These are phyloP conservation scores for Boletus rubroflammeus DNA, from an alignment of 768 basidiomycete species.

Conservation along the genomic window DNA sequence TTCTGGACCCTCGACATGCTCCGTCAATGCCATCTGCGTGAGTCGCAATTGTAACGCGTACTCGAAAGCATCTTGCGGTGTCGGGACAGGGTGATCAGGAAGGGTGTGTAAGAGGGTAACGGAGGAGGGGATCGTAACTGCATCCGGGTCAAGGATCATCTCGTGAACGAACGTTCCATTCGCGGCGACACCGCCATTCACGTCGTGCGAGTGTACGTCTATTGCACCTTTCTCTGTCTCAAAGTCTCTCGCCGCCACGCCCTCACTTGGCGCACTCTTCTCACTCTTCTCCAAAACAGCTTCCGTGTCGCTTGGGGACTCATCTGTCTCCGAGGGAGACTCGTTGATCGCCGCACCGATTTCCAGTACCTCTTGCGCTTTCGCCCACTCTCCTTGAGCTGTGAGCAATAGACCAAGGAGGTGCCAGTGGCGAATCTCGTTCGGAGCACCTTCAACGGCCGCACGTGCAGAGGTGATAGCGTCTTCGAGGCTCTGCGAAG, in stretches of 20 bases:
- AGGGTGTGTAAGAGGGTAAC: conserved; percentile 41
- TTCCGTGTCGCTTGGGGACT: conserved; percentile 25
- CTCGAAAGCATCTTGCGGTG: conserved; percentile 63
- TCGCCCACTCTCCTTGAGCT: conserved; percentile 73
- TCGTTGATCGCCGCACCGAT: conserved; percentile 65
- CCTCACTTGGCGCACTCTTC: not conserved
- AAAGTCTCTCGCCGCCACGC: conserved; percentile 1
- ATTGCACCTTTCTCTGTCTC: conserved; percentile 11
- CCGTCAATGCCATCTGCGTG: conserved; percentile 77
- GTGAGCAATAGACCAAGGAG: conserved; percentile 81
- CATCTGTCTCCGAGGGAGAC: conserved; percentile 34
- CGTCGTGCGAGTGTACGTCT: not conserved
- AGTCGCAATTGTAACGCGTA: conserved; percentile 81
- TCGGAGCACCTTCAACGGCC: conserved; percentile 69
- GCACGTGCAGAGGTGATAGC: conserved; percentile 65
- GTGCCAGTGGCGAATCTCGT: conserved; percentile 81
- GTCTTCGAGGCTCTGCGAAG: conserved; percentile 57
- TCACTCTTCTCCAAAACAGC: conserved; percentile 7
- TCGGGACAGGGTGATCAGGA: conserved; percentile 47
- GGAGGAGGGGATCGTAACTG: conserved; percentile 38
- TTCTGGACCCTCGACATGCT: conserved; percentile 83
- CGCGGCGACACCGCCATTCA: not conserved
- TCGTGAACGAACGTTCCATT: conserved; percentile 12
- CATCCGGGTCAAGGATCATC: conserved; percentile 30
- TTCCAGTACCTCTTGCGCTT: conserved; percentile 73